These are phyloP conservation scores for Danielia oregonensis DNA, from an alignment of 805 yeast species.

Conservation along the genomic window DNA sequence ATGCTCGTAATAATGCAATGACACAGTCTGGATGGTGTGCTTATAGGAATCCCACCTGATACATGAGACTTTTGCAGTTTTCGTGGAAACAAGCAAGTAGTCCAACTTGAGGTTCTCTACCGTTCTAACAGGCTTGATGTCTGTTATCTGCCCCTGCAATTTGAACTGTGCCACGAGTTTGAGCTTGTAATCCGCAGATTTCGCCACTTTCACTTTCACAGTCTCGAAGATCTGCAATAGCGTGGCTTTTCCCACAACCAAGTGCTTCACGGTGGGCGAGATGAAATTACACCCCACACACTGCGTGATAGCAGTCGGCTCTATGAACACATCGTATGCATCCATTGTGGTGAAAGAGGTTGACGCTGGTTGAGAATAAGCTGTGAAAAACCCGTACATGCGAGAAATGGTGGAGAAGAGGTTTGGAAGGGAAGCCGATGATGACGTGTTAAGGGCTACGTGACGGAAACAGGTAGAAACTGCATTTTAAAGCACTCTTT, in stretches of 20 bases:
- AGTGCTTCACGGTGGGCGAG: constrained; percentile 42
- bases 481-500: too few species aligned
- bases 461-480: neutral
- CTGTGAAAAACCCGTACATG: neutral
- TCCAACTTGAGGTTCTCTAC: constrained; percentile 49
- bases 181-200: constrained; percentile 20
- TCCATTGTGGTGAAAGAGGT: constrained; percentile 50
- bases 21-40: constrained; percentile 62
- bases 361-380: neutral
- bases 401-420: neutral
- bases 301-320: constrained; percentile 70
- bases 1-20: constrained; percentile 84
- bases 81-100: constrained; percentile 61
- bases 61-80: constrained; percentile 73
- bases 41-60: constrained; percentile 60
- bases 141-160: constrained; percentile 67
- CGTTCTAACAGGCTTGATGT: constrained; percentile 48
- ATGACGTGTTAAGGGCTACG: constrained; percentile 1
- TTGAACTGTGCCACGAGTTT: constrained; percentile 57
- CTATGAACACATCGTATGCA: constrained; percentile 70
- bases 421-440: constrained; percentile 1
- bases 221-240: constrained; percentile 60
- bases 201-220: constrained; percentile 17
- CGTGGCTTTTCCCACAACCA: constrained; percentile 69
- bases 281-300: constrained; percentile 53